Conservation (phyloP, 192 early-diverging fungal species). For the Geranomyces michiganensis region DNA sequence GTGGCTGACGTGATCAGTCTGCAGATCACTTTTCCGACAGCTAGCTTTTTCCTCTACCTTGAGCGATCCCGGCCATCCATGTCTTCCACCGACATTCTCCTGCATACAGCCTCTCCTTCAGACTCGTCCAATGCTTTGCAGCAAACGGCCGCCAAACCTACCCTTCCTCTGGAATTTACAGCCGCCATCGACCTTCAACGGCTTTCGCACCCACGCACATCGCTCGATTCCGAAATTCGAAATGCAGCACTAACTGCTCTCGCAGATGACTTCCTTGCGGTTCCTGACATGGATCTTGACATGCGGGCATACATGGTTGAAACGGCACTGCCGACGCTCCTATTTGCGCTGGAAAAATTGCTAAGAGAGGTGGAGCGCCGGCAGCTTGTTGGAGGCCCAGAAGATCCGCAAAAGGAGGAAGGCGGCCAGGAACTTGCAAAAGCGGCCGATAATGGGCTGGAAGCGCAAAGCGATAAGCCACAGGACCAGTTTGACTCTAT, state of each 20-base stretch:
- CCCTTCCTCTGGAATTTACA: constrained; percentile 3
- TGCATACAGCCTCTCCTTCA: too few relatives aligned
- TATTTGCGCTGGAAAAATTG: constrained; percentile 53
- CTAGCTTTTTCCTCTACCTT: too few relatives aligned
- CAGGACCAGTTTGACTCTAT: constrained; percentile 48
- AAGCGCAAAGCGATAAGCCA: constrained; percentile 42
- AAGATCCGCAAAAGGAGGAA: not conserved
- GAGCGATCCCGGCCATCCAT: too few relatives aligned
- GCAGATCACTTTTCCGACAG: too few relatives aligned
- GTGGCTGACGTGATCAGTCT: too few relatives aligned
- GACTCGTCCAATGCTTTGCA: too few relatives aligned
- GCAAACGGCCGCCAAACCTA: too few relatives aligned
- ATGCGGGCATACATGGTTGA: constrained; percentile 53
- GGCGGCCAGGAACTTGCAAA: not conserved
- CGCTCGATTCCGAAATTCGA: constrained; percentile 31
- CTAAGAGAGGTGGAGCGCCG: constrained; percentile 45
- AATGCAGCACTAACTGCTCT: constrained; percentile 43
- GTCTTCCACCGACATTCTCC: too few relatives aligned
- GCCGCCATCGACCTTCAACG: constrained; percentile 8
- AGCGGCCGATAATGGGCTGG: constrained; percentile 17
- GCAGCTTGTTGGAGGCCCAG: constrained; percentile 14
- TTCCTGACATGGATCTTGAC: constrained; percentile 46
- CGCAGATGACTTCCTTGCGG: constrained; percentile 44
- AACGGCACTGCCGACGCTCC: constrained; percentile 50
- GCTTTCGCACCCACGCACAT: not conserved